Evolutionary conservation across 2,329 filamentous ascomycete species (phyloP).

Genomic region (Myriosclerotinia duriaeana): DNA sequence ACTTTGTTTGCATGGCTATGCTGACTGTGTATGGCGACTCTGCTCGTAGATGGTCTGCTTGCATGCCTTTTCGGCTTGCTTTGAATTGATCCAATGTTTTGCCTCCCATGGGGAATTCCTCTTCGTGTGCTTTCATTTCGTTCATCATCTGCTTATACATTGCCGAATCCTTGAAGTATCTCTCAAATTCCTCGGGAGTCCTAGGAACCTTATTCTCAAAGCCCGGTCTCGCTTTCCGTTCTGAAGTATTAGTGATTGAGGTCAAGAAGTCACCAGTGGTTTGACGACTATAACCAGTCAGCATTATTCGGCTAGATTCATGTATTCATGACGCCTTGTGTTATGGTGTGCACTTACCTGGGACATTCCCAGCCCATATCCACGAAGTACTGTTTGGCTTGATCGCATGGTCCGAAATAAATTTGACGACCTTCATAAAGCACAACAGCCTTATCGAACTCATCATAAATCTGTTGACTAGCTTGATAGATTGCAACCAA

Average conservation of each 20-base stretch:
- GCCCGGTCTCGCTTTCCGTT: slow-evolving; percentile 56
- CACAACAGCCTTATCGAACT: slow-evolving; percentile 68
- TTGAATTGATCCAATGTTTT: slow-evolving; percentile 44
- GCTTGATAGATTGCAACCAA: slow-evolving; percentile 74
- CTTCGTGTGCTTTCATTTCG: slow-evolving; percentile 55
- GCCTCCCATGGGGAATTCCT: slow-evolving; percentile 41
- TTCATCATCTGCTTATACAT: slow-evolving; percentile 45
- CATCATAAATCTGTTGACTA: slow-evolving; percentile 65
- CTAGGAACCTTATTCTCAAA: slow-evolving; percentile 59
- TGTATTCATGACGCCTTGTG: not conserved
- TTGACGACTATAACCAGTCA: slow-evolving; percentile 44
- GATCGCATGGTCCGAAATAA: slow-evolving; percentile 65
- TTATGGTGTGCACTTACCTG: slow-evolving; percentile 39
- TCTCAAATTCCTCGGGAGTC: slow-evolving; percentile 56
- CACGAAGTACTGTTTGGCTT: slow-evolving; percentile 68
- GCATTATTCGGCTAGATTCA: not conserved
- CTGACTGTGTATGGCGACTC: slow-evolving; percentile 84
- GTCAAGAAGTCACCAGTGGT: slow-evolving; percentile 68
- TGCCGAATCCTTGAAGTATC: slow-evolving; percentile 50
- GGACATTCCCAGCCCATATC: slow-evolving; percentile 69
- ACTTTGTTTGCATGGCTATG: slow-evolving; percentile 69
- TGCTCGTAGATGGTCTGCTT: slow-evolving; percentile 56
- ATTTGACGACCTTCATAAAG: slow-evolving; percentile 69
- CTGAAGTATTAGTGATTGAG: slow-evolving; percentile 65
- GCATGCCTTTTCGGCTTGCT: slow-evolving; percentile 38